Evolutionary conservation across 192 early-diverging fungal genomes (phyloP).

Genomic region (Linnemannia hyalina): DNA sequence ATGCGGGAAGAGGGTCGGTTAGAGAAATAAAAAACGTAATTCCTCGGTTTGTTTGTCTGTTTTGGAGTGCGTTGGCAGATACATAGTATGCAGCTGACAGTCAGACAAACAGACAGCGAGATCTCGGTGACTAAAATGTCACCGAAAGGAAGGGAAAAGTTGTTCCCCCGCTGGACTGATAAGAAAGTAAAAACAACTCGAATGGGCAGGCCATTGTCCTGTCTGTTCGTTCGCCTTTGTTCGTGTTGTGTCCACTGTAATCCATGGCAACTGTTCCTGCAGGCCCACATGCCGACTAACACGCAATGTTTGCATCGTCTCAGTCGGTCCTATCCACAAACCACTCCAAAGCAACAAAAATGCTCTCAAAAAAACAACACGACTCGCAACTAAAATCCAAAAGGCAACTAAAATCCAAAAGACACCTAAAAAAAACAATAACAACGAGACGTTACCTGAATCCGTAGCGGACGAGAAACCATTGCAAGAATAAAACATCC

Average conservation of each 20-base stretch:
- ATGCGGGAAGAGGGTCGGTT: slow-evolving; percentile 12
- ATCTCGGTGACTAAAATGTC: neutral
- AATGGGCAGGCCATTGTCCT: neutral
- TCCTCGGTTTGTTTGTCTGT: neutral
- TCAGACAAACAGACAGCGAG: neutral
- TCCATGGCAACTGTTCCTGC: neutral
- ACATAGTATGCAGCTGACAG: neutral
- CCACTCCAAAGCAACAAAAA: neutral
- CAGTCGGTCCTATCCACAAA: neutral
- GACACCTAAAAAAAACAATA: neutral
- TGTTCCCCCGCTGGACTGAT: neutral
- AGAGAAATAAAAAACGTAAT: neutral
- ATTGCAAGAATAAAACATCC: slow-evolving; percentile 80
- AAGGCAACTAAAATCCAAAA: neutral
- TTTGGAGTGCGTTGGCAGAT: neutral
- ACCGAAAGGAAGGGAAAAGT: neutral
- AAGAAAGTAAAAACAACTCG: neutral
- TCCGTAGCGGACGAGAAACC: slow-evolving; percentile 67
- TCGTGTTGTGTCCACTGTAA: neutral
- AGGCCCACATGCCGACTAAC: neutral
- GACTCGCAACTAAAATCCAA: neutral
- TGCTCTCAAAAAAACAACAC: neutral
- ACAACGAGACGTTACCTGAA: slow-evolving; percentile 31
- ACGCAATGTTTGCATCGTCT: slow-evolving; percentile 15
- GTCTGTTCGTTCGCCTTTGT: neutral